Evolutionary conservation across 192 early-diverging fungal genomes (phyloP).

Genomic region (Coemansia biformis): DNA sequence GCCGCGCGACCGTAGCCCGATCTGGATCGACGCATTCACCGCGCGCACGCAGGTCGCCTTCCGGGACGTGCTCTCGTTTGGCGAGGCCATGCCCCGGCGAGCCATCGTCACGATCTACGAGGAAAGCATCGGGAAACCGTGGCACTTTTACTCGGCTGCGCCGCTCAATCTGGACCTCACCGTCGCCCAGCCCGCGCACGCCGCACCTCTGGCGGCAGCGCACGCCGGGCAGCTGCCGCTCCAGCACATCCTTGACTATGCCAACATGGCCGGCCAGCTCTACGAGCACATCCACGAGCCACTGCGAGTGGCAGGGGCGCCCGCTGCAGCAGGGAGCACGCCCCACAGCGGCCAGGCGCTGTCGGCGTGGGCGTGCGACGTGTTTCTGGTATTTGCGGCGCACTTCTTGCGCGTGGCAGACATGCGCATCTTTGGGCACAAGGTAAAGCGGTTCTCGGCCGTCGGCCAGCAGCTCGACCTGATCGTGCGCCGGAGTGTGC

Average conservation of each 20-base stretch:
- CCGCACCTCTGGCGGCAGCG: background rate
- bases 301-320: background rate
- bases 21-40: slow-evolving; percentile 48
- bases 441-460: slow-evolving; percentile 63
- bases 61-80: slow-evolving; percentile 19
- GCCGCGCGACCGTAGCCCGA: slow-evolving; percentile 27
- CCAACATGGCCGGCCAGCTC: slow-evolving; percentile 23
- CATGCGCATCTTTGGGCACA: slow-evolving; percentile 52
- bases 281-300: slow-evolving; percentile 19
- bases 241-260: slow-evolving; percentile 23
- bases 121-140: slow-evolving; percentile 28
- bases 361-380: slow-evolving; percentile 20
- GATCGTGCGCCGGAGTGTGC: slow-evolving; percentile 74
- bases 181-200: background rate
- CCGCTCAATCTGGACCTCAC: slow-evolving; percentile 42
- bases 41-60: slow-evolving; percentile 46
- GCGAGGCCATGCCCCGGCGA: slow-evolving; percentile 12
- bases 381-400: slow-evolving; percentile 53
- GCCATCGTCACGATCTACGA: slow-evolving; percentile 36
- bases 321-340: too few relatives aligned
- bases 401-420: slow-evolving; percentile 58
- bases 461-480: slow-evolving; percentile 86
- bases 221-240: background rate
- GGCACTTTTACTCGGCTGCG: slow-evolving; percentile 41
- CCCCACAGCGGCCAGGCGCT: background rate